These are phyloP conservation scores for Clavispora fructus DNA, from an alignment of 805 yeast species.

Conservation along the genomic window DNA sequence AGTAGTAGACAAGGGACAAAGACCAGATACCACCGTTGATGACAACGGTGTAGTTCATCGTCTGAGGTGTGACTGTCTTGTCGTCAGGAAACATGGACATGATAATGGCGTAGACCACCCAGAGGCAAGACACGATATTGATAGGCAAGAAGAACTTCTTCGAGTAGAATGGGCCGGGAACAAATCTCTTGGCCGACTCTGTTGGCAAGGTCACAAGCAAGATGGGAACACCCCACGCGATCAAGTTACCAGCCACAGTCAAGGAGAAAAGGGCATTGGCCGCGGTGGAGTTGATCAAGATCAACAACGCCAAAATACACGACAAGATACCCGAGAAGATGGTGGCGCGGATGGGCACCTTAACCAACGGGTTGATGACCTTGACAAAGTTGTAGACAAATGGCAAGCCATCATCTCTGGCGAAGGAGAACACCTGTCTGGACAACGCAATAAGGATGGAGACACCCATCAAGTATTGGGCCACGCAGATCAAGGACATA, in stretches of 20 bases:
- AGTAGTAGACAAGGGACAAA: conserved; percentile 47
- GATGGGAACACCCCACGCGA: conserved; percentile 8
- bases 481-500: conserved; percentile 49
- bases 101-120: conserved; percentile 50
- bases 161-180: conserved; percentile 63
- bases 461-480: conserved; percentile 62
- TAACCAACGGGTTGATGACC: conserved; percentile 46
- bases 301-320: conserved; percentile 7
- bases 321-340: conserved; percentile 4
- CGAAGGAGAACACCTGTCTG: conserved; percentile 69
- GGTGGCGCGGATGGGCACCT: conserved; percentile 60
- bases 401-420: conserved; percentile 72
- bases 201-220: conserved; percentile 38
- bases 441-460: conserved; percentile 58
- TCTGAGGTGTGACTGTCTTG: conserved; percentile 30
- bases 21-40: conserved; percentile 63
- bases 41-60: conserved; percentile 67
- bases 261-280: conserved; percentile 10
- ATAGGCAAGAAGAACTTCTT: conserved; percentile 43
- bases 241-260: conserved; percentile 6
- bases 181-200: conserved; percentile 41
- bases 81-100: conserved; percentile 57
- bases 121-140: conserved; percentile 42
- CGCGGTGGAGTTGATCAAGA: conserved; percentile 4
- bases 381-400: conserved; percentile 28